These are phyloP conservation scores for Colletotrichum theobromicola DNA, from an alignment of 2,329 filamentous ascomycete genomes.

Conservation along the genomic window DNA sequence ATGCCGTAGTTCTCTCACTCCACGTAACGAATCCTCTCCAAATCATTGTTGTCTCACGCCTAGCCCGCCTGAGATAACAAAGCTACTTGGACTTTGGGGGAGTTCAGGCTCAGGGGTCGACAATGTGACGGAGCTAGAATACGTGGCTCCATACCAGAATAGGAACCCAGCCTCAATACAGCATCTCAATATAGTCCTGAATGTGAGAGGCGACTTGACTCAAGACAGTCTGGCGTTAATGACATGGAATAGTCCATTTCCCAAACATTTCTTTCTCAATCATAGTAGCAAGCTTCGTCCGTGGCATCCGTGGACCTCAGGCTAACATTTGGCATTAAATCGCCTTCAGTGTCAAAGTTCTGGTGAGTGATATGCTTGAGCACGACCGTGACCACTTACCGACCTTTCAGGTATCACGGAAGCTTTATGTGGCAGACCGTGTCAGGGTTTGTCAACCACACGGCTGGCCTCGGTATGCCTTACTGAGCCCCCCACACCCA, in stretches of 20 bases:
- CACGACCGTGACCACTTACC: background rate
- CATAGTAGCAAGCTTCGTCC: background rate
- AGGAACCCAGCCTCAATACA: no score
- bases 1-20: background rate
- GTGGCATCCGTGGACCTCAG: background rate
- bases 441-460: background rate
- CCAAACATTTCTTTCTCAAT: background rate
- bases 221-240: background rate
- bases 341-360: background rate
- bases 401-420: background rate
- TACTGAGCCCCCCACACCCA: conserved; percentile 2
- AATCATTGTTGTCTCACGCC: background rate
- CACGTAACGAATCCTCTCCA: background rate
- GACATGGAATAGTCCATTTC: background rate
- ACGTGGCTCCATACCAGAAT: background rate
- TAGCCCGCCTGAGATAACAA: background rate
- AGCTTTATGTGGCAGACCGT: background rate
- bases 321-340: background rate
- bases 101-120: background rate
- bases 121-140: background rate
- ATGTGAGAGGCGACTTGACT: background rate
- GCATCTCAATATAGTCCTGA: background rate
- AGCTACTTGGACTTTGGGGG: background rate
- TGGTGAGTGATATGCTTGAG: background rate
- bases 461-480: background rate